Evolutionary conservation across 2,329 filamentous ascomycete genomes (phyloP).

Genomic region (Colletotrichum australisinense): DNA sequence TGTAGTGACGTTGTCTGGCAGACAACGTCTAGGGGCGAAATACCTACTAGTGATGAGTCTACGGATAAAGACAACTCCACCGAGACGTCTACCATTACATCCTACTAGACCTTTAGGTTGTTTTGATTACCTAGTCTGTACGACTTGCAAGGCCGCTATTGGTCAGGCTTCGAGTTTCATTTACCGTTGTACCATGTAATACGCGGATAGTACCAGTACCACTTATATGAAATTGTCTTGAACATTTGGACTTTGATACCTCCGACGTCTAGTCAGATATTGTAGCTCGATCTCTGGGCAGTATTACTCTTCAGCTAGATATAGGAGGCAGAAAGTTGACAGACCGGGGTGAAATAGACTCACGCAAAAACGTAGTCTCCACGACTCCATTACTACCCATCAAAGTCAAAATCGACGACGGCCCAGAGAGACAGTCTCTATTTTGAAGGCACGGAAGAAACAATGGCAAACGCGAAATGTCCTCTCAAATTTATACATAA

Average conservation of each 20-base stretch:
- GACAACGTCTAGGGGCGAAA: too few relatives aligned
- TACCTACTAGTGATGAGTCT: too few relatives aligned
- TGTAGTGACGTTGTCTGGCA: too few relatives aligned
- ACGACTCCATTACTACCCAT: background rate
- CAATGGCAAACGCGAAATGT: rapidly evolving
- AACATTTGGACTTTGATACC: background rate
- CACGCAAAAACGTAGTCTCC: background rate
- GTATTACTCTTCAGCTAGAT: background rate
- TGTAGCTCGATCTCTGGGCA: background rate
- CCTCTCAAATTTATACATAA: too few relatives aligned
- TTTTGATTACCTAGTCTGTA: background rate
- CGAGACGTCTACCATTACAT: background rate
- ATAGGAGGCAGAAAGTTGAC: background rate
- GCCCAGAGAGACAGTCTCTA: background rate
- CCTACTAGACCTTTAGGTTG: background rate
- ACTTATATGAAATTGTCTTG: background rate
- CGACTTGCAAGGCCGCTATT: background rate
- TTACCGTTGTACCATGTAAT: background rate
- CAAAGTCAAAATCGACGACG: background rate
- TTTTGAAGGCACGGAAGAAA: background rate
- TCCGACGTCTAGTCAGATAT: background rate
- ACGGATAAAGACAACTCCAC: background rate
- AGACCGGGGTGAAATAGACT: background rate
- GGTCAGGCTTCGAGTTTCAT: background rate
- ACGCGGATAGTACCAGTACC: background rate